A percentile compares a stretch with the other conserved stretches of the same genome.
These are phyloP conservation scores for Penicillium brevicompactum DNA, from an alignment of 2,329 filamentous ascomycete species.

Conservation along the genomic window DNA sequence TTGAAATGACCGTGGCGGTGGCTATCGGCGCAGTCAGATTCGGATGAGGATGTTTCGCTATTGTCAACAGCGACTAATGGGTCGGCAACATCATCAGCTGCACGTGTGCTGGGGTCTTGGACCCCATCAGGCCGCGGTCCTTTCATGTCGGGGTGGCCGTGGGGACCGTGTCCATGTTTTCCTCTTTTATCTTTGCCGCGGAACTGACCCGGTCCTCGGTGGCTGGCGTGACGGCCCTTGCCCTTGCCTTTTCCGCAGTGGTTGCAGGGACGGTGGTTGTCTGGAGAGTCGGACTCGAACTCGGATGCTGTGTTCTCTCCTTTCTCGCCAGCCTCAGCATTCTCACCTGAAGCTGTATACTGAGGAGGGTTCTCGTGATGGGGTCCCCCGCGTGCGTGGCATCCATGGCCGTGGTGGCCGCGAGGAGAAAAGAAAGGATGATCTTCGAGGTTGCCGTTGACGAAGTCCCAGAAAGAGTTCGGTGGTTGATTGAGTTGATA, in stretches of 20 bases:
- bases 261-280: constrained; percentile 18
- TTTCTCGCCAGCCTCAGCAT: constrained; percentile 8
- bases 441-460: constrained; percentile 51
- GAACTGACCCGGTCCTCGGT: too few relatives aligned
- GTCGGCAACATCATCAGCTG: not conserved
- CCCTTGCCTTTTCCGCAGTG: constrained; percentile 24
- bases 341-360: not conserved
- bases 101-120: not conserved
- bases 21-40: not conserved
- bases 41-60: not conserved
- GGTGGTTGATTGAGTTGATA: constrained; percentile 55
- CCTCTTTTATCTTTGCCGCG: not conserved
- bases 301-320: constrained; percentile 3
- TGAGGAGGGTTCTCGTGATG: constrained; percentile 30
- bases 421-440: constrained; percentile 50
- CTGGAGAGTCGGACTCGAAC: constrained; percentile 10
- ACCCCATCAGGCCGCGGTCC: not conserved
- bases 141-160: constrained; percentile 7
- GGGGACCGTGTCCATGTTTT: not conserved
- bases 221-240: not conserved
- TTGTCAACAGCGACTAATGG: not conserved
- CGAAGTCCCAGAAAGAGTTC: constrained; percentile 59
- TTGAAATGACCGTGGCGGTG: not conserved
- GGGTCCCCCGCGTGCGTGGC: constrained; percentile 25
- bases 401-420: constrained; percentile 22